These are phyloP conservation scores for Salvia splendens DNA, from an alignment of 257 asterid genomes.

Conservation along the genomic window DNA sequence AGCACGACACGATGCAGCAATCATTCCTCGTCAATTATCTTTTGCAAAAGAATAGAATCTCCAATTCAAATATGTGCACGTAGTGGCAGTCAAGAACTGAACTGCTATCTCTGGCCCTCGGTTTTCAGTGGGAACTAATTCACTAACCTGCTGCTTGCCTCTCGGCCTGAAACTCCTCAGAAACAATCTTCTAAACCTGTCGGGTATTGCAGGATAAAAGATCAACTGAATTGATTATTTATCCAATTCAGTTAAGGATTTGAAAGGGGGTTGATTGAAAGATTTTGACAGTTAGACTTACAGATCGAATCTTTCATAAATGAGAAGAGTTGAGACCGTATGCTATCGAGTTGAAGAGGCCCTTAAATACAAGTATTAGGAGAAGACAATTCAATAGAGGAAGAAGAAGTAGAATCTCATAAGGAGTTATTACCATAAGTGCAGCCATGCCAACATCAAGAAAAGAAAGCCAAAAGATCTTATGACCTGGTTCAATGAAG, in stretches of 20 bases:
- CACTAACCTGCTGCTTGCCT: constrained; percentile 81
- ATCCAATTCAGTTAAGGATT: background rate
- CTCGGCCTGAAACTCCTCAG: constrained; percentile 71
- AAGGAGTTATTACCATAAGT: constrained; percentile 65
- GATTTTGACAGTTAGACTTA: constrained; percentile 44
- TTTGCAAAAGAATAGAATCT: constrained; percentile 34
- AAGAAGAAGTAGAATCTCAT: constrained; percentile 7
- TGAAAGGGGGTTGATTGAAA: background rate
- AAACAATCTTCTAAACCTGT: constrained; percentile 66
- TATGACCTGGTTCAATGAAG: constrained; percentile 82
- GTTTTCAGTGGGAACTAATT: constrained; percentile 62
- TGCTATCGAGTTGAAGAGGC: constrained; percentile 93
- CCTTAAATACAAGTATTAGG: constrained; percentile 49
- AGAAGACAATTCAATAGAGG: constrained; percentile 18
- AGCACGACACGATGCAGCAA: constrained; percentile 8
- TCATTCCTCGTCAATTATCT: constrained; percentile 23
- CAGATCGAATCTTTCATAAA: constrained; percentile 87
- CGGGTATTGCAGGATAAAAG: constrained; percentile 52
- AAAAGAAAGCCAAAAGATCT: constrained; percentile 94
- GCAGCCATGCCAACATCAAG: constrained; percentile 97
- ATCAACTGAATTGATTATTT: background rate
- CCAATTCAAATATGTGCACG: constrained; percentile 26
- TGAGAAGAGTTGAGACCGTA: constrained; percentile 93
- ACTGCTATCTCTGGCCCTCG: constrained; percentile 47
- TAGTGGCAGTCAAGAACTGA: constrained; percentile 17